A percentile compares a stretch with the other conserved stretches of the same genome.
Conservation (phyloP, 2,329 filamentous ascomycete species). For the Ascochyta rabiei region DNA sequence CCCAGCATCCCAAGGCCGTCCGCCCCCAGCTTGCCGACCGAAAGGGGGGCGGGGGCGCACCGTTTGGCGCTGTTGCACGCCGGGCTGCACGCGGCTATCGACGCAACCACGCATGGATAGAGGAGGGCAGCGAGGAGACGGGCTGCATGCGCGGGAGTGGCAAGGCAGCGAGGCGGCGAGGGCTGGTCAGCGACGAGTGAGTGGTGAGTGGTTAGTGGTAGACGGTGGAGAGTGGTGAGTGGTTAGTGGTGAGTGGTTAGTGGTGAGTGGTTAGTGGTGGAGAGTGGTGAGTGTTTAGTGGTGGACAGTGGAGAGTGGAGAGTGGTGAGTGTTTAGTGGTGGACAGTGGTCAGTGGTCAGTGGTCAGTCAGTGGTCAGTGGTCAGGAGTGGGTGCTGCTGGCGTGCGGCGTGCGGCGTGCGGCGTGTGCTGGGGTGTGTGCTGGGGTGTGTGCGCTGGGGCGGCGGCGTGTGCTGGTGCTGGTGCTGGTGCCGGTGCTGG, state of each 20-base stretch:
- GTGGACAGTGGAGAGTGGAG: too few relatives aligned
- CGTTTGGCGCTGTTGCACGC: background rate
- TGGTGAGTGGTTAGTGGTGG: too few relatives aligned
- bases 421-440: background rate
- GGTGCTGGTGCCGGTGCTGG: background rate
- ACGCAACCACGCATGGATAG: background rate
- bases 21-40: constrained; percentile 6
- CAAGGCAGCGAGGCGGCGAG: background rate
- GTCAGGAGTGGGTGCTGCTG: too few relatives aligned
- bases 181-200: background rate
- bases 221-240: too few relatives aligned
- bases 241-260: too few relatives aligned
- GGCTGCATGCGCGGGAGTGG: constrained; percentile 10
- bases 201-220: too few relatives aligned
- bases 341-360: too few relatives aligned
- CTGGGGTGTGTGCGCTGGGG: background rate
- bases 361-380: too few relatives aligned
- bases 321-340: too few relatives aligned
- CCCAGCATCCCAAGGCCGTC: constrained; percentile 10
- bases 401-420: background rate
- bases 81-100: background rate
- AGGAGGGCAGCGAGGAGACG: background rate
- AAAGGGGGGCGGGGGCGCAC: constrained; percentile 4
- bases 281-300: too few relatives aligned
- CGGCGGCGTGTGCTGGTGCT: background rate